Evolutionary conservation across 805 yeast species (phyloP), one percentile per base, ranked within the genome.

Genomic region (Ogataea populi-albae): DNA sequence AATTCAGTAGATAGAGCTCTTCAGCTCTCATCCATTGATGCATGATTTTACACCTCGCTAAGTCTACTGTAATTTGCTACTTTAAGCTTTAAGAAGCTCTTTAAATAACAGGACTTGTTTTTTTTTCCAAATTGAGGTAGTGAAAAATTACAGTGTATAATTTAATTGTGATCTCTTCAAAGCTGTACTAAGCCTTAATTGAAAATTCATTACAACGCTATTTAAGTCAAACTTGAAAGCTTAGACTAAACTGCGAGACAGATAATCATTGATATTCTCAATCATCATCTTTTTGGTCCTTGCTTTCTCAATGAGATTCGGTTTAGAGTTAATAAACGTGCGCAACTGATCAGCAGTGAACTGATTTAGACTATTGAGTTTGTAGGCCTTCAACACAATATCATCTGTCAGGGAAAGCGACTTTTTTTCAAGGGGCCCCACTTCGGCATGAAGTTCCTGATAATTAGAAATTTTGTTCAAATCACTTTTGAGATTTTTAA

Each of bases 311-410:
- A 69, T 68, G 28, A 44, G 30, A 18, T 50, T 57, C 26, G 59
- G 57, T 42, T 69, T 63, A 17, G 59, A 52, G 15, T 47, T 50
- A 32, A 65, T 62, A 40, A 65, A 73, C n/a, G 46, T 53, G 40
- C 57, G 62, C 22, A 75, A 52, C 41, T 73, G 76, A 3, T 59
- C 59, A 24, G 65, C 65, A n/a, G 65, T 67, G 38, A 68, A 71
- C 16, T 50, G 42, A 5, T 40, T 35, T 55, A 71, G 58, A 11
- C 30, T 42, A 4, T 47, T 35, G 22, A 58, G 40, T 37, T 64
- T 64, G 72, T 73, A 72, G 4, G 72, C 69, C 10, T 58, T 51
- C 17, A 69, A 43, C 4, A 72, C 60, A 8, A 63, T 68, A 6
- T 60, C 59, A 37, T 71, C 75, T 4, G 57, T 57, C 37, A 62